phyloP scores from a whole-genome alignment of 2,329 filamentous ascomycete genomes.

The Tolypocladium endophyticum region DNA sequence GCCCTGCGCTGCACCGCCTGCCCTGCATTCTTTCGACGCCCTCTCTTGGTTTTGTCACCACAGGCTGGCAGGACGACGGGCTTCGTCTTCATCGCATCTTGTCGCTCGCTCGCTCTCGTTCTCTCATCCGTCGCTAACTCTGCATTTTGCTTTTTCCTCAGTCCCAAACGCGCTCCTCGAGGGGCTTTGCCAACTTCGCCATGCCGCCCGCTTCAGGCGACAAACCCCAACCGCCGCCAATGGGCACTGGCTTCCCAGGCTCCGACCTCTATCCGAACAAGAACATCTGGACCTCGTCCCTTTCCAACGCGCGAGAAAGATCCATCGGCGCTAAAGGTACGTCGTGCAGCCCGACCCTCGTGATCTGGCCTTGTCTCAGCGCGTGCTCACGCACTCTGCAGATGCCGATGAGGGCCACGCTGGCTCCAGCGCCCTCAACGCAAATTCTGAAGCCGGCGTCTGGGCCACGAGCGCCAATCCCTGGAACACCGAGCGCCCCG shows the following conservation, averaged over 20 bases:
- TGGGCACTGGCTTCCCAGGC: conserved; percentile 28
- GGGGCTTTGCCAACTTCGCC: conserved; percentile 27
- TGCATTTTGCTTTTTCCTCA: conserved; percentile 9
- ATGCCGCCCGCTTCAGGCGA: conserved; percentile 22
- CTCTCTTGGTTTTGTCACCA: not conserved
- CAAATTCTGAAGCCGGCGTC: conserved; percentile 57
- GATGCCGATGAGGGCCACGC: conserved; percentile 35
- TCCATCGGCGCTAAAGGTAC: conserved; percentile 37
- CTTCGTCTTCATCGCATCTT: conserved; percentile 5
- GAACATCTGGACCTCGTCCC: conserved; percentile 29
- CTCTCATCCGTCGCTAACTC: conserved; percentile 8
- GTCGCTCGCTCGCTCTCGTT: not conserved
- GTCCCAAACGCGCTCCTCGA: conserved; percentile 26
- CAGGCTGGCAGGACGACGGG: not conserved
- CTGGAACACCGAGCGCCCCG: conserved; percentile 44
- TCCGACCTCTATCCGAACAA: conserved; percentile 24
- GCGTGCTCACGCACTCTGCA: conserved; percentile 9
- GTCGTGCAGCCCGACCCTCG: conserved; percentile 8
- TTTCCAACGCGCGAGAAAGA: conserved; percentile 29
- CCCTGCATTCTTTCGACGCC: conserved; percentile 1
- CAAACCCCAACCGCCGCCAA: conserved; percentile 23
- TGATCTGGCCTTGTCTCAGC: not conserved
- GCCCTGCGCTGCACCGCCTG: not conserved
- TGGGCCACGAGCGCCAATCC: conserved; percentile 40
- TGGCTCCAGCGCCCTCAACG: conserved; percentile 59